Conservation (phyloP, 2,329 filamentous ascomycete species). For the Phialophora verrucosa region DNA sequence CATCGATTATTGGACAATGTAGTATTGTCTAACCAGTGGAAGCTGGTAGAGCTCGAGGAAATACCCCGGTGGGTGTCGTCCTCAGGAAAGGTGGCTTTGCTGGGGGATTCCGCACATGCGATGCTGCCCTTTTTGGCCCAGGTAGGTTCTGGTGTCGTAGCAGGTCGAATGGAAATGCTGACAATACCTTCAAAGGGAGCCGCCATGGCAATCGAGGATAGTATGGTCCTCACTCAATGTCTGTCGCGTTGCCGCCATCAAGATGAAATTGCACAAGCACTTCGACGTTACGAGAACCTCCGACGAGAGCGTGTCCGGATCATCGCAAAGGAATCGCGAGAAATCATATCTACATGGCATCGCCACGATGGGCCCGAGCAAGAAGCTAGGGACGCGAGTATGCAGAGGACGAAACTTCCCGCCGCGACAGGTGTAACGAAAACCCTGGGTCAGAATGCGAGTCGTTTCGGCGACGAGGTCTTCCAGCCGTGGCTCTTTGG, state of each 20-base stretch:
- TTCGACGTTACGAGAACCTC: constrained; percentile 48
- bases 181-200: too few relatives aligned
- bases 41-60: constrained; percentile 21
- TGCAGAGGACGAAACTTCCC: constrained; percentile 47
- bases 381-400: constrained; percentile 49
- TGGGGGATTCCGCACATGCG: constrained; percentile 52
- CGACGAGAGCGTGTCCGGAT: constrained; percentile 43
- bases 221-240: constrained; percentile 45
- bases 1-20: constrained; percentile 18
- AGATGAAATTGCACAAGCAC: constrained; percentile 41
- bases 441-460: constrained; percentile 48
- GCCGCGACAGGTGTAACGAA: constrained; percentile 43
- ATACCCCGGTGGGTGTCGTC: constrained; percentile 42
- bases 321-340: constrained; percentile 52
- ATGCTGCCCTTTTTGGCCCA: constrained; percentile 52
- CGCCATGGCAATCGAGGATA: constrained; percentile 52
- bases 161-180: too few relatives aligned
- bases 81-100: constrained; percentile 47
- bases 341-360: constrained; percentile 58
- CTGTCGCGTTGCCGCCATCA: constrained; percentile 38
- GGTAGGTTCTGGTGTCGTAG: too few relatives aligned
- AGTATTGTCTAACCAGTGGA: constrained; percentile 17
- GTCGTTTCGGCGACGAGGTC: constrained; percentile 55
- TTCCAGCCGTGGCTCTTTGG: constrained; percentile 56
- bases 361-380: constrained; percentile 51